Conservation (phyloP, 2,329 filamentous ascomycete species). For the Emergomyces pasteurianus region DNA sequence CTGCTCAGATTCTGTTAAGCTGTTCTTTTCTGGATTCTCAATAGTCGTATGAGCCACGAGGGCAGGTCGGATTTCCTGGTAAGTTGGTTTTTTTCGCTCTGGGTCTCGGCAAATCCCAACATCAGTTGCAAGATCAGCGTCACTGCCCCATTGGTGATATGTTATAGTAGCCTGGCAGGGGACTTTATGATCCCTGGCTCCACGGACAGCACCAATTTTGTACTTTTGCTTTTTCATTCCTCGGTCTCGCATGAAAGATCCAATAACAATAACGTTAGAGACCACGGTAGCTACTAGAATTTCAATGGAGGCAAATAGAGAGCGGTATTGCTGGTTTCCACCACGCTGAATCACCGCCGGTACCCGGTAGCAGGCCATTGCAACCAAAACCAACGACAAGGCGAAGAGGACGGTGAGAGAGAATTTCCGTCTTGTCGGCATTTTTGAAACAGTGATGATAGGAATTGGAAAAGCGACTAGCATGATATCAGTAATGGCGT, state of each 20-base stretch:
- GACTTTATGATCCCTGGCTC: constrained; percentile 31
- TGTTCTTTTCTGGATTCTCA: constrained; percentile 16
- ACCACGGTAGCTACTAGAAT: constrained; percentile 78
- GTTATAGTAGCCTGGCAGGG: constrained; percentile 45
- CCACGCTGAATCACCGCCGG: constrained; percentile 58
- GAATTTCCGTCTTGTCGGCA: constrained; percentile 64
- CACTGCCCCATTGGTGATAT: constrained; percentile 68
- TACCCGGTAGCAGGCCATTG: constrained; percentile 69
- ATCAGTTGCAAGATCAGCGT: constrained; percentile 76
- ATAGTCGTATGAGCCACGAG: constrained; percentile 26
- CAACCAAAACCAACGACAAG: constrained; percentile 68
- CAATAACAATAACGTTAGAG: constrained; percentile 79
- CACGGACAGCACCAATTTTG: constrained; percentile 43
- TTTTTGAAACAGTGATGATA: constrained; percentile 68
- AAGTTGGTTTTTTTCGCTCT: constrained; percentile 33
- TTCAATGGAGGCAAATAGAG: constrained; percentile 79
- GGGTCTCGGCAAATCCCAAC: constrained; percentile 57
- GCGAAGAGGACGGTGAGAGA: constrained; percentile 73
- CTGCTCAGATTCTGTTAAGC: constrained; percentile 17
- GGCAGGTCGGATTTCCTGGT: constrained; percentile 24
- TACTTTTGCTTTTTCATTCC: constrained; percentile 85
- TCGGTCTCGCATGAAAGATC: constrained; percentile 82
- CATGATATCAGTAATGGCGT: constrained; percentile 78
- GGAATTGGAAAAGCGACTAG: constrained; percentile 82
- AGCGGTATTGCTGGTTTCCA: constrained; percentile 75